Evolutionary conservation across 306 rosid species (phyloP).

Genomic region (Ochetophila trinervis): DNA sequence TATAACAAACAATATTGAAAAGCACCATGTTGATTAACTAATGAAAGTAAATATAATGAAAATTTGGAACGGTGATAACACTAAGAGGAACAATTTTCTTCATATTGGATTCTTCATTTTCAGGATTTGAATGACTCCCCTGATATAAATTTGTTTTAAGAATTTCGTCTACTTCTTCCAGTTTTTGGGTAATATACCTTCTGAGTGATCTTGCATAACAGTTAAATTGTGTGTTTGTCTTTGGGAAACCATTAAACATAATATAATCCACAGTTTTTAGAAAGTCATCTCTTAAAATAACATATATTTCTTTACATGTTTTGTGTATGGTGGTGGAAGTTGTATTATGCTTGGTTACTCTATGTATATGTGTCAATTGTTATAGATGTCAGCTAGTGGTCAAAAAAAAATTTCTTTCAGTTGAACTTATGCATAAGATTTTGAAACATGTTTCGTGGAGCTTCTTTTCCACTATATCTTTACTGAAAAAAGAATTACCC

Average conservation of each 20-base stretch:
- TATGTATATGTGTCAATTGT: background rate
- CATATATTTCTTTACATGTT: background rate
- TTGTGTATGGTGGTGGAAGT: background rate
- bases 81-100: background rate
- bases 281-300: background rate
- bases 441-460: background rate
- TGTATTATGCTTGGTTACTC: background rate
- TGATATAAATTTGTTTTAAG: conserved; percentile 67
- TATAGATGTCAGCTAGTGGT: too few species aligned
- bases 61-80: background rate
- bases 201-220: background rate
- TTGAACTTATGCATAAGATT: conserved; percentile 1
- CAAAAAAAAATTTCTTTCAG: background rate
- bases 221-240: conserved; percentile 3
- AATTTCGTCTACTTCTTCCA: background rate
- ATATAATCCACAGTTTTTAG: background rate
- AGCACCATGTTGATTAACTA: background rate
- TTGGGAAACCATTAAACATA: background rate
- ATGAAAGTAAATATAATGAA: background rate
- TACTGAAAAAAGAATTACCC: background rate
- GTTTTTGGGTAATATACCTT: background rate
- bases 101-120: background rate
- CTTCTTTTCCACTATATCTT: background rate
- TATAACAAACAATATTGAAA: background rate
- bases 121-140: conserved; percentile 58